phyloP scores from a whole-genome alignment of 106 monocot species.

The Allium sativum region DNA sequence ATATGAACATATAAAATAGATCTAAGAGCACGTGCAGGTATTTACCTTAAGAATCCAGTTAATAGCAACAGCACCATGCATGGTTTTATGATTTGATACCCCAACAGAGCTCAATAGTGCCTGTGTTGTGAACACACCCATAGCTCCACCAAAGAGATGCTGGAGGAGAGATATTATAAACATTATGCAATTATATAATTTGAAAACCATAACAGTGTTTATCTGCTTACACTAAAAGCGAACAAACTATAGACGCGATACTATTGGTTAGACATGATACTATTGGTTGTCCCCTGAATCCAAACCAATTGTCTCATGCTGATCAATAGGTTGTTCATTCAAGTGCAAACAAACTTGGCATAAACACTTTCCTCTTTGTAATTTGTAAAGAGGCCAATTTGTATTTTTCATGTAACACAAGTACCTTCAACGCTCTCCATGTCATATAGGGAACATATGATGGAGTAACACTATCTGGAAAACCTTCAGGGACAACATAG shows the following conservation, averaged over 20 bases:
- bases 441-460: constrained; percentile 99
- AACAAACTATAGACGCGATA: too few relatives aligned
- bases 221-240: too few relatives aligned
- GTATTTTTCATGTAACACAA: not conserved
- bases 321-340: too few relatives aligned
- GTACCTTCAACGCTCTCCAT: constrained; percentile 98
- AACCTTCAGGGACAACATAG: constrained; percentile 94
- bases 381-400: constrained; percentile 2
- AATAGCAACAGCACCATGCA: constrained; percentile 92
- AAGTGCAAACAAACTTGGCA: too few relatives aligned
- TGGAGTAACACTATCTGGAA: constrained; percentile 95
- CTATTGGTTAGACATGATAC: too few relatives aligned
- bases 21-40: not conserved
- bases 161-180: constrained; percentile 12
- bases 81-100: constrained; percentile 62
- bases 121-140: constrained; percentile 95
- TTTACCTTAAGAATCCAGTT: constrained; percentile 98
- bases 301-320: too few relatives aligned
- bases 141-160: constrained; percentile 99
- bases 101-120: constrained; percentile 84
- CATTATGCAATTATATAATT: not conserved
- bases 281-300: too few relatives aligned
- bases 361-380: too few relatives aligned
- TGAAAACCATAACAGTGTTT: not conserved
- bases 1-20: not conserved